These are phyloP conservation scores for Phytopythium ostracodes DNA, from an alignment of 352 stramenopile genomes.

Conservation along the genomic window DNA sequence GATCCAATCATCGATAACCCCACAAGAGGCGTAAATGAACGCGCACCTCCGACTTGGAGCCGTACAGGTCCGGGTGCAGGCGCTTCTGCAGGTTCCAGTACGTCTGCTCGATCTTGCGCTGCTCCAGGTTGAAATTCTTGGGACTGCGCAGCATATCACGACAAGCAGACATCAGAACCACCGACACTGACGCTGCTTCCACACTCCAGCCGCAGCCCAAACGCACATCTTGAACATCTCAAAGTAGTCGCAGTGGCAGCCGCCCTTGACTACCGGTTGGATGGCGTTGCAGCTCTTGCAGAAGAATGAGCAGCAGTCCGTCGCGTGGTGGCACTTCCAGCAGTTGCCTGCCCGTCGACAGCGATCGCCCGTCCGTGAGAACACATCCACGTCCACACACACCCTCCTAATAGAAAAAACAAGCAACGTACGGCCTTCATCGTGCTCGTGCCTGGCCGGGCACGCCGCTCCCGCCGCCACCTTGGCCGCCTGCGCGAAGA, in stretches of 20 bases:
- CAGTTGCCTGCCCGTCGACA: slow-evolving; percentile 29
- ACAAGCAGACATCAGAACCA: slow-evolving; percentile 8
- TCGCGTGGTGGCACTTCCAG: slow-evolving; percentile 84
- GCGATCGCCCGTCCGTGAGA: not conserved
- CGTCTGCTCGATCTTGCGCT: slow-evolving; percentile 79
- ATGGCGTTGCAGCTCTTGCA: slow-evolving; percentile 76
- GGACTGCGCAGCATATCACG: slow-evolving; percentile 26
- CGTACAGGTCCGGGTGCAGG: slow-evolving; percentile 80
- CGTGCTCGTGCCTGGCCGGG: slow-evolving; percentile 4
- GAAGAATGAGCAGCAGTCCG: slow-evolving; percentile 82
- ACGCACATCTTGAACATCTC: slow-evolving; percentile 83
- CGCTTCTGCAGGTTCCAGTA: slow-evolving; percentile 88
- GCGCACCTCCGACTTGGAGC: slow-evolving; percentile 78
- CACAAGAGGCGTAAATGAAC: not conserved
- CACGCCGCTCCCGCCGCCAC: not conserved
- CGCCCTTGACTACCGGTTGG: slow-evolving; percentile 56
- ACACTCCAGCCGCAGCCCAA: not conserved
- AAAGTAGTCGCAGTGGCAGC: slow-evolving; percentile 81
- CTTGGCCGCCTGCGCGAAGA: slow-evolving; percentile 6
- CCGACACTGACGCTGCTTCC: not conserved
- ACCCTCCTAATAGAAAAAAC: not conserved
- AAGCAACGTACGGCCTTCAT: not conserved
- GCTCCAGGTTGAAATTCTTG: slow-evolving; percentile 77
- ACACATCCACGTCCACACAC: not conserved
- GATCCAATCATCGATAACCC: not conserved